Evolutionary conservation across 768 basidiomycete genomes (phyloP).

Genomic region (Exsudoporus frostii): DNA sequence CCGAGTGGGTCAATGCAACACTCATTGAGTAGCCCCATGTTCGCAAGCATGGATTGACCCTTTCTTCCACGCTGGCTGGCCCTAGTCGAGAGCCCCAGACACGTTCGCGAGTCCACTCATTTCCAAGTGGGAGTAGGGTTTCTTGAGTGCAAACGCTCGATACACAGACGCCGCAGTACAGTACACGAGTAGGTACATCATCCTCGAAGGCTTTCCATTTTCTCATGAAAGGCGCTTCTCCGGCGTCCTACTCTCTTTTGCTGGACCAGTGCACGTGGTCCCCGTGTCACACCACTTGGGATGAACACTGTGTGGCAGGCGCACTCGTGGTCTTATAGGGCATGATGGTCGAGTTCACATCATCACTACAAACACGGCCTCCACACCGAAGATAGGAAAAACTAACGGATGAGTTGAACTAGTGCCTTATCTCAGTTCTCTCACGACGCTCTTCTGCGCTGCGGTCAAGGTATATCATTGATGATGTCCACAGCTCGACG

Average conservation of each 20-base stretch:
- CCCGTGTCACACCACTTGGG: too few relatives aligned
- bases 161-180: too few relatives aligned
- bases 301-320: too few relatives aligned
- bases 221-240: too few relatives aligned
- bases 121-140: conserved; percentile 24
- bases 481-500: background rate
- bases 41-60: conserved; percentile 28
- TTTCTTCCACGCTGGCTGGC: conserved; percentile 21
- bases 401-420: background rate
- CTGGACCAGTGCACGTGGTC: too few relatives aligned
- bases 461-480: too few relatives aligned
- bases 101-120: conserved; percentile 13
- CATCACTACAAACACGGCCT: background rate
- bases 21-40: conserved; percentile 43
- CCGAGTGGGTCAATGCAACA: conserved; percentile 41
- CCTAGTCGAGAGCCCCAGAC: conserved; percentile 33
- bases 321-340: too few relatives aligned
- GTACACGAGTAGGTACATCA: too few relatives aligned
- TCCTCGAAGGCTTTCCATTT: too few relatives aligned
- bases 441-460: too few relatives aligned
- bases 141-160: conserved; percentile 22
- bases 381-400: background rate
- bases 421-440: background rate
- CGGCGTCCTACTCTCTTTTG: too few relatives aligned
- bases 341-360: too few relatives aligned